Percentiles rank a stretch among this genome's conserved stretches.
Conservation (phyloP, 1,284 basidiomycete species). For the Ustilago bromivora region DNA sequence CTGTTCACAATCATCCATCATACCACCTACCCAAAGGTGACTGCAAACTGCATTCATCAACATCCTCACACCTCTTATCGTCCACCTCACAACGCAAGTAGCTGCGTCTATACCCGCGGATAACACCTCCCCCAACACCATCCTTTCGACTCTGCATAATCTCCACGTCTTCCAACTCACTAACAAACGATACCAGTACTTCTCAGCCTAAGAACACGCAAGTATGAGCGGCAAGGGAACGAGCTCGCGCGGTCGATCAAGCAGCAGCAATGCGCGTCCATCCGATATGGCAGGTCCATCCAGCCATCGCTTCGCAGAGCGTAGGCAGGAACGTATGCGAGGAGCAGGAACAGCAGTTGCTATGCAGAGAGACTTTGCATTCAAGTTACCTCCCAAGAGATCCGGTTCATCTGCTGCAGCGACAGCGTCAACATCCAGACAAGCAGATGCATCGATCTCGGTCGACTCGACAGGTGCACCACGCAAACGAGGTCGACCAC, state of each 20-base stretch:
- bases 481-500: constrained; percentile 26
- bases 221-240: constrained; percentile 27
- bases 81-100: neutral
- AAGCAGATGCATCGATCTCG: constrained; percentile 20
- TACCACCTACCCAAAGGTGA: neutral
- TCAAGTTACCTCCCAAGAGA: constrained; percentile 37
- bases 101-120: neutral
- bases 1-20: neutral
- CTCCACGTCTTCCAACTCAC: neutral
- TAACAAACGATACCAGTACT: neutral
- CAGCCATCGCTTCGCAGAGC: constrained; percentile 41
- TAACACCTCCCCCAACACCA: neutral
- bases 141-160: neutral
- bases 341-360: constrained; percentile 50
- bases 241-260: constrained; percentile 18
- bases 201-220: neutral
- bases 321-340: constrained; percentile 53
- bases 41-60: constrained; percentile 2
- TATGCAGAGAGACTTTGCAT: constrained; percentile 51
- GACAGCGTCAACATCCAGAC: constrained; percentile 8
- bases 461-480: constrained; percentile 11
- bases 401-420: constrained; percentile 2
- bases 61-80: neutral
- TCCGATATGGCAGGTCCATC: constrained; percentile 27
- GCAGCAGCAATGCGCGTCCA: constrained; percentile 19